Evolutionary conservation across 345 rosid species (phyloP).

Genomic region (Rhodamnia argentea): DNA sequence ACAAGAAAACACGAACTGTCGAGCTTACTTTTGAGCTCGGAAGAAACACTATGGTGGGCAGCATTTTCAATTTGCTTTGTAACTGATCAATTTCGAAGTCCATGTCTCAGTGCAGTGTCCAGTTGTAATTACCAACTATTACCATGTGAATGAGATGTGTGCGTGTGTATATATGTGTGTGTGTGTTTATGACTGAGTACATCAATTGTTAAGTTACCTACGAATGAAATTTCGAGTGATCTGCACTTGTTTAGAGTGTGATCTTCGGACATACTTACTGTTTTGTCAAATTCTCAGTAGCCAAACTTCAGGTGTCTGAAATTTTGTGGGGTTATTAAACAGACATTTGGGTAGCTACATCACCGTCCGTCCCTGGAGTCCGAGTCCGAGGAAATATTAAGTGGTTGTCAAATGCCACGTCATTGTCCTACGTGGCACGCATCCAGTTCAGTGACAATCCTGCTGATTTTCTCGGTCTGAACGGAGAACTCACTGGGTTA

Average conservation of each 20-base stretch:
- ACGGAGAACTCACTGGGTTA: constrained; percentile 9
- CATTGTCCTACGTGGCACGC: too few species aligned
- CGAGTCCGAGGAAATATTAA: too few species aligned
- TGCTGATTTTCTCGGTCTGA: constrained; percentile 90
- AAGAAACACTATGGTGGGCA: neutral
- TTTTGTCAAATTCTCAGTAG: neutral
- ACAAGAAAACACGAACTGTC: neutral
- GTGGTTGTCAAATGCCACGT: too few species aligned
- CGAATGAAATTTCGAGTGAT: neutral
- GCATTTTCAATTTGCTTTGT: neutral
- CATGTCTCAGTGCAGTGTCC: neutral
- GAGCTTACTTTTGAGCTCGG: neutral
- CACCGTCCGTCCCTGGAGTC: constrained; percentile 46
- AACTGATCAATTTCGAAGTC: neutral
- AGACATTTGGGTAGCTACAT: neutral
- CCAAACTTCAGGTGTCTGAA: neutral
- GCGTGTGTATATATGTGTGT: too few species aligned
- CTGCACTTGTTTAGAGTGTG: neutral
- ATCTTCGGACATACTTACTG: neutral
- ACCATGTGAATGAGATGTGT: neutral
- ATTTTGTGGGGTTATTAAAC: neutral
- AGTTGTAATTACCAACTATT: neutral
- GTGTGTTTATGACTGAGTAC: neutral
- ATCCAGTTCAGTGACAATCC: constrained; percentile 63
- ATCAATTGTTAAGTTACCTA: neutral